These are phyloP conservation scores for Aspergillus carbonarius DNA, from an alignment of 2,329 filamentous ascomycete genomes.

Conservation along the genomic window DNA sequence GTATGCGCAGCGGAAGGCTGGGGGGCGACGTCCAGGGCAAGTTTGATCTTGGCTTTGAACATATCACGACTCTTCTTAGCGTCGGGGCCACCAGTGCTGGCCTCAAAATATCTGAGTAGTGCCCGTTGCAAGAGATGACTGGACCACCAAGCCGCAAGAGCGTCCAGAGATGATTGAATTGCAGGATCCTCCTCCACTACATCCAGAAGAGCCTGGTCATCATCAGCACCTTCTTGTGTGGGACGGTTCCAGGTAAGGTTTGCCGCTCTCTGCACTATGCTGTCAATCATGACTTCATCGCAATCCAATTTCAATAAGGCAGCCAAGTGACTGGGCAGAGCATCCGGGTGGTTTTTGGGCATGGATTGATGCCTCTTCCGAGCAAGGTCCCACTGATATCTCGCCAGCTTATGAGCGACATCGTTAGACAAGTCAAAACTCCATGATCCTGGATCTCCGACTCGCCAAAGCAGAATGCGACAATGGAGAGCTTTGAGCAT, in stretches of 20 bases:
- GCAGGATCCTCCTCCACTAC: constrained; percentile 80
- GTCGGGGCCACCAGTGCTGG: constrained; percentile 49
- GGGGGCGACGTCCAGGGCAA: constrained; percentile 73
- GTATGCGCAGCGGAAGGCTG: constrained; percentile 70
- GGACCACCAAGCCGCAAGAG: constrained; percentile 88
- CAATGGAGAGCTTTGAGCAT: constrained; percentile 94
- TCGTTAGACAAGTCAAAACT: constrained; percentile 65
- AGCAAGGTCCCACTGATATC: constrained; percentile 78
- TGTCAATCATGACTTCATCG: constrained; percentile 75
- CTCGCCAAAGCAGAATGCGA: constrained; percentile 82
- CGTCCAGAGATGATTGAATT: constrained; percentile 83
- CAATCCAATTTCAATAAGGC: constrained; percentile 75
- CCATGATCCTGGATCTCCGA: constrained; percentile 64
- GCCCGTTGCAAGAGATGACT: constrained; percentile 69
- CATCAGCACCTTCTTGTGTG: constrained; percentile 64
- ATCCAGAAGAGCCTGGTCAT: constrained; percentile 71
- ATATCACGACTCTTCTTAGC: constrained; percentile 40
- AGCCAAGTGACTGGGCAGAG: constrained; percentile 73
- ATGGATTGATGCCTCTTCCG: constrained; percentile 56
- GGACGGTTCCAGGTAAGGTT: constrained; percentile 86
- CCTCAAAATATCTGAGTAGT: constrained; percentile 63
- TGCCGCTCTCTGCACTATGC: constrained; percentile 79
- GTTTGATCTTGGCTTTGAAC: constrained; percentile 58
- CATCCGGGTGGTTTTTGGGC: constrained; percentile 58
- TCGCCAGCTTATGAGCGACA: constrained; percentile 70